Base-by-base conservation (phyloP, 495 filamentous ascomycete species). In the Penicillium lagena region DNA sequence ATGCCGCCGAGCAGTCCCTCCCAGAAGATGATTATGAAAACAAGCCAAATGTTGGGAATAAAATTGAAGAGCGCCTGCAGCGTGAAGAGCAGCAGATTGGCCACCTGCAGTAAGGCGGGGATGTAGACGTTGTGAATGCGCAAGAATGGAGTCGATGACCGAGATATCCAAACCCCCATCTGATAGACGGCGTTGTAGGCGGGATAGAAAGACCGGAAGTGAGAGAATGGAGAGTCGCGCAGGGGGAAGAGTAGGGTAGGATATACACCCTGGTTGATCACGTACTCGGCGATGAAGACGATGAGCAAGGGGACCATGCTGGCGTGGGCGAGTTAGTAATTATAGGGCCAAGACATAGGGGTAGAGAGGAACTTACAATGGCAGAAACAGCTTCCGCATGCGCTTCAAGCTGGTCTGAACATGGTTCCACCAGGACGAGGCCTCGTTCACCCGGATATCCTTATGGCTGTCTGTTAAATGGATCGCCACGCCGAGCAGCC, bases 261-360 rank as follows among this genome's bases (percentile, higher is more conserved):
- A 0, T 86, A 73, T 32, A 98, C 86, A 33, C 89, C 89, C 67
- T 93, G 89, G 67, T 96, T 96, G 64, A 96, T 95, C 47, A 87
- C 90, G 60, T 96, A 97, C 71, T 98, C 93, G 41, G 89, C 87
- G 33, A 95, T 77, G 59, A 95, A 98, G 43, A 98, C 93, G 17
- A 98, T 68, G 34, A 96, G 69, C 9, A 98, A 74, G 0, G 93
- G 93, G 2, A 95, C 70, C 89, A 97, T 96, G 58, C 89, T 84
- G 33, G 2, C 22, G 22, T 45, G 48, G 42, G 37, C 27, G 40
- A 39, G 68, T 68, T 30, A 70, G 54, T 39, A 47, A 28, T 29
- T 39, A 32, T 27, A 12, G 28, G 9, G 22, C 13, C 0, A 9
- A 30, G 14, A 9, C 13, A 29, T 10, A 10, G 5, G 29, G 7